Percentiles rank a stretch among this genome's conserved stretches.
These are phyloP conservation scores for Hyparrhenia diplandra DNA, from an alignment of 176 grass and related monocot species.

Conservation along the genomic window DNA sequence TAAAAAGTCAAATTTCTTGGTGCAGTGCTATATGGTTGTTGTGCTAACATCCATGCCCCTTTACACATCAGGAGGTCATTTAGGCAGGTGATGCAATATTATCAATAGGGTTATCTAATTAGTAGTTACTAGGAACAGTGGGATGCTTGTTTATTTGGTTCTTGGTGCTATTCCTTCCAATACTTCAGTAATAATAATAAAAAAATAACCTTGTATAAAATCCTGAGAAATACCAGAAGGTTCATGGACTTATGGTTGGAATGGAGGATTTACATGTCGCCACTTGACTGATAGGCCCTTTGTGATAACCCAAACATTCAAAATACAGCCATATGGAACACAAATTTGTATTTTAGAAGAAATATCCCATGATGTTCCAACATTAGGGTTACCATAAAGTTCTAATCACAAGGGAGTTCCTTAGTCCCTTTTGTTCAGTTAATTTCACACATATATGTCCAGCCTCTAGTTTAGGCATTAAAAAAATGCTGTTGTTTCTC, in stretches of 20 bases:
- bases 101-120: not conserved
- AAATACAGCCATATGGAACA: not conserved
- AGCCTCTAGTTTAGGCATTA: not conserved
- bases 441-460: not conserved
- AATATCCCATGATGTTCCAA: not conserved
- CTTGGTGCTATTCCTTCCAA: not conserved
- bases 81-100: not conserved
- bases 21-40: not conserved
- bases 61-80: not conserved
- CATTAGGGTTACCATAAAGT: not conserved
- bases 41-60: not conserved
- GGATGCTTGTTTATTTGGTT: not conserved
- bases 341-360: not conserved
- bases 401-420: not conserved
- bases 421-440: not conserved
- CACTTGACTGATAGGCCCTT: not conserved
- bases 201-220: not conserved
- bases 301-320: not conserved
- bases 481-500: not conserved
- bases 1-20: conserved; percentile 10
- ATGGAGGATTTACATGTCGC: not conserved
- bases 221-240: not conserved
- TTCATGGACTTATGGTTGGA: not conserved
- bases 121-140: not conserved
- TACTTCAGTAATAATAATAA: not conserved